phyloP scores from a whole-genome alignment of 1,284 basidiomycete species.

The Leccinum proximum region DNA sequence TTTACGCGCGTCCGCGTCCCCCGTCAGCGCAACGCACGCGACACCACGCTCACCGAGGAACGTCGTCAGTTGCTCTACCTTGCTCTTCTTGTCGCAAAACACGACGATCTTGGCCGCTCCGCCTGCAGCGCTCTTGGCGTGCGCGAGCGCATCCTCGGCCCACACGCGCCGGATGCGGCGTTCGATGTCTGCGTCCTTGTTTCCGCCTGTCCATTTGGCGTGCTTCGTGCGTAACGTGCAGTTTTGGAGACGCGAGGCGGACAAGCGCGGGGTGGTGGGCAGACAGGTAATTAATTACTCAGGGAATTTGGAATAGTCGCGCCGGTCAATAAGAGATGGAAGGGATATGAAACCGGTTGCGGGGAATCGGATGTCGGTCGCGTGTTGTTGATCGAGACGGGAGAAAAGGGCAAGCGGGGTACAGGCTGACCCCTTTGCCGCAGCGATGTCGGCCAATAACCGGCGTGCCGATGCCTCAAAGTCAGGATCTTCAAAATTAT shows the following conservation, averaged over 20 bases:
- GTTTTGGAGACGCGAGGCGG: too few species aligned
- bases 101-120: constrained; percentile 57
- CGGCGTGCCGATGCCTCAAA: constrained; percentile 67
- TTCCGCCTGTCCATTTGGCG: too few species aligned
- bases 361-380: too few species aligned
- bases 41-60: too few species aligned
- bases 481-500: constrained; percentile 51
- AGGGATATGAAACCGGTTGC: too few species aligned
- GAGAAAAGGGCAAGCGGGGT: constrained; percentile 26
- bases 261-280: constrained; percentile 46
- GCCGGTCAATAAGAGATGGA: too few species aligned
- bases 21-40: too few species aligned
- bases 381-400: constrained; percentile 30
- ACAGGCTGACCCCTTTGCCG: constrained; percentile 55
- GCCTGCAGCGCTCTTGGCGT: constrained; percentile 24
- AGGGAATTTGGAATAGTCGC: too few species aligned
- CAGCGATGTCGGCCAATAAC: constrained; percentile 65
- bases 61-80: constrained; percentile 45
- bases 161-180: too few species aligned
- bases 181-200: too few species aligned
- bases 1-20: too few species aligned
- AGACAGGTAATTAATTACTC: constrained; percentile 60
- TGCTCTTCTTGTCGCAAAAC: constrained; percentile 76
- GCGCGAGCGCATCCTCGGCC: constrained; percentile 51
- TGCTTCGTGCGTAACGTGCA: too few species aligned